Percentiles rank a stretch among this genome's conserved stretches.
Conservation (phyloP, 164 flowering plant genomes). For the Pachysandra terminalis region DNA sequence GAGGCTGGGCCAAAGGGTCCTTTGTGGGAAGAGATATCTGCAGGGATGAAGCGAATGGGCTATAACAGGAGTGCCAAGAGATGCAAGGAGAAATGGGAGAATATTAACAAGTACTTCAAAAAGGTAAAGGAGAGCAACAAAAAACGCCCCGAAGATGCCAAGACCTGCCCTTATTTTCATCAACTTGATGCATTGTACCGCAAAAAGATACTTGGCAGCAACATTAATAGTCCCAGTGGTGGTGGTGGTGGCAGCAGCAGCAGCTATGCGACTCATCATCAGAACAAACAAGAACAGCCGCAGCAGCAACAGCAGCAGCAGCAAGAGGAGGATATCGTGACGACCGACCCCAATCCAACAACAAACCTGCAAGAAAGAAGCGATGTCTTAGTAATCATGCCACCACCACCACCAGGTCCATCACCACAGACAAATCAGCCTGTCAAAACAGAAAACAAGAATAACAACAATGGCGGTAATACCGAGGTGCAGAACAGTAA, state of each 20-base stretch:
- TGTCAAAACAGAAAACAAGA: conserved; percentile 22
- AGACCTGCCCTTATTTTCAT: conserved; percentile 63
- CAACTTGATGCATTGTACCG: conserved; percentile 45
- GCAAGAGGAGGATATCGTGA: conserved; percentile 4
- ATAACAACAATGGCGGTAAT: conserved; percentile 11
- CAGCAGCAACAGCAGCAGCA: conserved; percentile 5
- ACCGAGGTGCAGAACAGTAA: conserved; percentile 21
- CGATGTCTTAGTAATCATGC: conserved; percentile 11
- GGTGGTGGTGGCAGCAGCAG: conserved; percentile 7
- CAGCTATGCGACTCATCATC: conserved; percentile 8
- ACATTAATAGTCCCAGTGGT: too few species aligned
- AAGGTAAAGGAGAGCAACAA: conserved; percentile 74
- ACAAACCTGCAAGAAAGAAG: conserved; percentile 18
- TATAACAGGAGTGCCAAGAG: conserved; percentile 58
- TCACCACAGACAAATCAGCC: not conserved
- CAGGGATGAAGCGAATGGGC: conserved; percentile 48
- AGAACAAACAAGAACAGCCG: conserved; percentile 11
- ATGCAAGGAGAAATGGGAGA: conserved; percentile 84
- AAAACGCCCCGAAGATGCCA: conserved; percentile 66
- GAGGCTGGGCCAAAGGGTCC: conserved; percentile 68
- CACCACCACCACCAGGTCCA: conserved; percentile 12
- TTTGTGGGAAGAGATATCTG: conserved; percentile 68
- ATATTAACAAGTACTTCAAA: conserved; percentile 69
- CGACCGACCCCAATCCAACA: conserved; percentile 8
- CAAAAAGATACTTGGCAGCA: conserved; percentile 27